These are phyloP conservation scores for Xylaria polymorpha DNA, from an alignment of 2,329 filamentous ascomycete species.

Conservation along the genomic window DNA sequence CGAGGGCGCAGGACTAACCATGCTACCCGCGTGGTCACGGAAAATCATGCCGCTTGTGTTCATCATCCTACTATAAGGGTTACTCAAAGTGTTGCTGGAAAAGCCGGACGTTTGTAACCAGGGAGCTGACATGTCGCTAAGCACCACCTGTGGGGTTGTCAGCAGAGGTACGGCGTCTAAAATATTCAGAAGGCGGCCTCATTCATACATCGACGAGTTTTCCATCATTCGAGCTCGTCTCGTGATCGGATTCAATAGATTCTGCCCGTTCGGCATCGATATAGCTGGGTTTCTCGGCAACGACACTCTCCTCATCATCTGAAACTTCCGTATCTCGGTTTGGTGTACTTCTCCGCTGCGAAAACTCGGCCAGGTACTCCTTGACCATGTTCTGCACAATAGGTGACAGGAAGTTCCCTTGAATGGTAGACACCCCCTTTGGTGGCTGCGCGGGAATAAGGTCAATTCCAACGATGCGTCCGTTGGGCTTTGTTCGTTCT, in stretches of 20 bases:
- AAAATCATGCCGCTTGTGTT: conserved; percentile 93
- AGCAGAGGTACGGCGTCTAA: conserved; percentile 19
- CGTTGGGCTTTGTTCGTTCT: conserved; percentile 78
- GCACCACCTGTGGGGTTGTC: conserved; percentile 70
- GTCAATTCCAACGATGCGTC: conserved; percentile 90
- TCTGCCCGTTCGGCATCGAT: conserved; percentile 72
- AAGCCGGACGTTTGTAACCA: conserved; percentile 85
- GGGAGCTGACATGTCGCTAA: conserved; percentile 99
- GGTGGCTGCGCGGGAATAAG: conserved; percentile 93
- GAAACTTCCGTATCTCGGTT: conserved; percentile 27
- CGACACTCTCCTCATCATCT: conserved; percentile 42
- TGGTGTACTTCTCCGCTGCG: conserved; percentile 34
- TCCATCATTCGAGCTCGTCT: conserved; percentile 55
- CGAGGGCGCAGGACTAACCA: conserved; percentile 70
- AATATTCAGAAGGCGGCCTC: background rate
- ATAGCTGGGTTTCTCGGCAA: conserved; percentile 66
- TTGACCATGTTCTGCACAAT: conserved; percentile 80
- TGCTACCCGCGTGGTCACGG: conserved; percentile 90
- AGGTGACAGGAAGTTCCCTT: conserved; percentile 89
- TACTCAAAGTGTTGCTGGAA: conserved; percentile 90
- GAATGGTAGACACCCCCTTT: conserved; percentile 90
- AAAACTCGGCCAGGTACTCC: conserved; percentile 73
- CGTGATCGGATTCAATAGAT: conserved; percentile 49
- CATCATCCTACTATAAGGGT: conserved; percentile 98
- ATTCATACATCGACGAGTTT: conserved; percentile 75